Evolutionary conservation across 31 red algal genomes (phyloP), one percentile per base, ranked within the genome.

Genomic region (Endocladia muricata): DNA sequence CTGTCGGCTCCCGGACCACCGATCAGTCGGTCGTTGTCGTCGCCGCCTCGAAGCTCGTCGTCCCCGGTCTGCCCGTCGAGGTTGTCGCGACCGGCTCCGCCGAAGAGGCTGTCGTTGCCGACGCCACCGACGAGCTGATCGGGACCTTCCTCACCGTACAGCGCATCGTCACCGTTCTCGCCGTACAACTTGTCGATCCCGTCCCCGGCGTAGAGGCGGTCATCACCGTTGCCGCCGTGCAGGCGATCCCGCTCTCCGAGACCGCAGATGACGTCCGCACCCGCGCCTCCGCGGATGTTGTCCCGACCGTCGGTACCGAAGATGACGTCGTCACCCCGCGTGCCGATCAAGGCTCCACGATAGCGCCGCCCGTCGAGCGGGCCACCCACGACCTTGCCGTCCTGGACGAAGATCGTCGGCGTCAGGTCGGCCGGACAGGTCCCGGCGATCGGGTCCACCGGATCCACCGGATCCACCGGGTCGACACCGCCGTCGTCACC

Each of bases 291-390:
- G 11, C 57, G 13, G 22, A 73, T 19, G 19, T 11, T 47, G 25
- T 73, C 68, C 15, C 11, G 13, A 11, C 42, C 42, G 62, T 41
- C 62, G 11, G n/a, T 41, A 23, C 68, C 68, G 51, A 22, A 44
- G 42, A 73, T 73, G 15, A 41, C 29, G 25, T 73, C 62, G 57
- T 73, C 57, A 41, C 68, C 51, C 36, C 11, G 43, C 11, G 17
- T 41, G 22, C 62, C 57, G 11, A 47, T 11, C 13, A 67, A 56
- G n/a, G 68, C 22, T 11, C 40, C 68, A 23, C 60, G n/a, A 64
- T 25, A 64, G 11, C 15, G 60, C n/a, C 11, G 15, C 11, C 26
- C 60, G 26, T 64, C 25, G 13, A 11, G 11, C 26, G 60, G 26
- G 13, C 60, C 60, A 64, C 60, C 60, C 11, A 64, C n/a, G 25